Conservation (phyloP, 169 alveolate species). For the Plasmodium cynomolgi region DNA sequence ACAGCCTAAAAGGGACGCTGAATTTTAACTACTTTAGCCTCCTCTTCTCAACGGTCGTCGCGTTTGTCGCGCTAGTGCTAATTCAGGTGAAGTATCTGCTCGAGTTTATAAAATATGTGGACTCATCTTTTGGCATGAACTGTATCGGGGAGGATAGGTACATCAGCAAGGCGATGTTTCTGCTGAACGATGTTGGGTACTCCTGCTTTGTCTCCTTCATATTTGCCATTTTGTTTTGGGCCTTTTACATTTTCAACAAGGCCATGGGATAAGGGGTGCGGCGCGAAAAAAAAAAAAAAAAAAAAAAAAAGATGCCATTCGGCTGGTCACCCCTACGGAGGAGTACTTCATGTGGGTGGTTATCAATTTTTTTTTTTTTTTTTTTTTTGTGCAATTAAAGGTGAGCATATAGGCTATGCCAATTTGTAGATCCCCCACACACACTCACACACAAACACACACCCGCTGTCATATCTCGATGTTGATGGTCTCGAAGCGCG, state of each 20-base stretch:
- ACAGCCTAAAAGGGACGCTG: constrained; percentile 65
- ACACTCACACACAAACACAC: neutral
- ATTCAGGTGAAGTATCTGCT: constrained; percentile 41
- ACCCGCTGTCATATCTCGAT: constrained; percentile 22
- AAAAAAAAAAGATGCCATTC: neutral
- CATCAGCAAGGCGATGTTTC: neutral
- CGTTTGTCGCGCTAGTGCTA: constrained; percentile 21
- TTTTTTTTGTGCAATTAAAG: neutral
- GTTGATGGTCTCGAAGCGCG: constrained; percentile 39
- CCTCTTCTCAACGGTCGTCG: constrained; percentile 53
- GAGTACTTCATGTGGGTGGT: neutral
- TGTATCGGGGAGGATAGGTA: neutral
- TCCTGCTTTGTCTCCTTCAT: constrained; percentile 32
- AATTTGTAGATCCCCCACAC: neutral
- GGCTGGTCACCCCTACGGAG: neutral
- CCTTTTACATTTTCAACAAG: constrained; percentile 43
- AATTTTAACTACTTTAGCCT: constrained; percentile 65
- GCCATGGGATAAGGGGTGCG: constrained; percentile 16
- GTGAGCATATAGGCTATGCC: neutral
- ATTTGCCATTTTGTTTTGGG: constrained; percentile 50
- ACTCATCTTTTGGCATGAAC: constrained; percentile 8
- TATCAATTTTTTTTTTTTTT: neutral
- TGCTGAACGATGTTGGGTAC: constrained; percentile 38
- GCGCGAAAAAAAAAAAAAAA: neutral
- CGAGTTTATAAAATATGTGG: constrained; percentile 10